A percentile compares a stretch with the other conserved stretches of the same genome.
Conservation (phyloP, 768 basidiomycete genomes). For the Pholiota molesta region DNA sequence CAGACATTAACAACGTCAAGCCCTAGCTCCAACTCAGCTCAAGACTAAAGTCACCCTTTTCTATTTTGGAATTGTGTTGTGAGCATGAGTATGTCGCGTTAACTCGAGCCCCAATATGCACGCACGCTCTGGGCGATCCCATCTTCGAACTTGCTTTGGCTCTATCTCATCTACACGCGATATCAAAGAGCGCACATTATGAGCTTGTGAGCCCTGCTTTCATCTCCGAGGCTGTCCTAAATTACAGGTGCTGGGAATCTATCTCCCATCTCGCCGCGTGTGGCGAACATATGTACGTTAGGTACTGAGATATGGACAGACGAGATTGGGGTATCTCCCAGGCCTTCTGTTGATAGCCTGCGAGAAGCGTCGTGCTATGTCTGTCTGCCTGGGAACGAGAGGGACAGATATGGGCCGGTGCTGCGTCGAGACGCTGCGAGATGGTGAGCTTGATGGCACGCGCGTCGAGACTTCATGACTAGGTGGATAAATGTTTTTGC, state of each 20-base stretch:
- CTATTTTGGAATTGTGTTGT: too few relatives aligned
- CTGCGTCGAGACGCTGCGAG: too few relatives aligned
- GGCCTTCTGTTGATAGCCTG: neutral
- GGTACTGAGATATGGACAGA: neutral
- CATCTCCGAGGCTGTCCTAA: neutral
- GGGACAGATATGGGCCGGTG: neutral
- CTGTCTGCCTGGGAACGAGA: neutral
- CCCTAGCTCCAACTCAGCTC: too few relatives aligned
- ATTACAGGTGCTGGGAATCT: neutral
- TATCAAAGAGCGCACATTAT: too few relatives aligned
- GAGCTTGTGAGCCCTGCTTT: neutral
- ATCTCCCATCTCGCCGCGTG: neutral
- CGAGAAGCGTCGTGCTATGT: neutral
- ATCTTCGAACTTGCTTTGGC: too few relatives aligned
- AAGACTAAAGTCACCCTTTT: too few relatives aligned
- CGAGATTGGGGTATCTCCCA: neutral
- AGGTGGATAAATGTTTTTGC: neutral
- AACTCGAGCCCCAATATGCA: too few relatives aligned
- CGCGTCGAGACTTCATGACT: too few relatives aligned
- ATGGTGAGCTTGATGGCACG: neutral
- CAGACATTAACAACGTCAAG: too few relatives aligned
- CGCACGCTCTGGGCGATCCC: too few relatives aligned
- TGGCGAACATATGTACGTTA: neutral
- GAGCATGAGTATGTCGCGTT: too few relatives aligned
- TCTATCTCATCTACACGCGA: too few relatives aligned